phyloP scores from a whole-genome alignment of 2,329 filamentous ascomycete genomes.

The Pezicula radicicola region DNA sequence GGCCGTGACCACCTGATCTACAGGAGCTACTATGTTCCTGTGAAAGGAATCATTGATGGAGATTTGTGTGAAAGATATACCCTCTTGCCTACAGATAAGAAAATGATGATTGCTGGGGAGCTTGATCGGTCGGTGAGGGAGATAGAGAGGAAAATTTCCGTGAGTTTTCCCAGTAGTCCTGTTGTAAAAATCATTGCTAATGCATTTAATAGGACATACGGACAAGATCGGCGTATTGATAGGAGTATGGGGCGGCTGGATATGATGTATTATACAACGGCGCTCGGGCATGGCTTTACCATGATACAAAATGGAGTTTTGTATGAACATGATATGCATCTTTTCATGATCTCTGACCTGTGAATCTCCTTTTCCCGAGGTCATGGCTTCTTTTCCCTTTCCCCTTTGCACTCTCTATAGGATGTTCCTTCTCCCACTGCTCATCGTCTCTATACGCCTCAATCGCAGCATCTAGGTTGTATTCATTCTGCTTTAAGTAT shows the following conservation, averaged over 20 bases:
- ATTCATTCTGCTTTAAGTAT: conserved; percentile 69
- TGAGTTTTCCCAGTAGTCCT: conserved; percentile 30
- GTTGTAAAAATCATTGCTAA: conserved; percentile 14
- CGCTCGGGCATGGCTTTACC: conserved; percentile 3
- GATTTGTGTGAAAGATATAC: conserved; percentile 93
- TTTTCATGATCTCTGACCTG: conserved; percentile 20
- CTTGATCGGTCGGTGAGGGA: conserved; percentile 86
- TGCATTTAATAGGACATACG: conserved; percentile 45
- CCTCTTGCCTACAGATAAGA: conserved; percentile 80
- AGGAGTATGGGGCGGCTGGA: conserved; percentile 7
- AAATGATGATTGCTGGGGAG: conserved; percentile 92
- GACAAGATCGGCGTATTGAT: conserved; percentile 50
- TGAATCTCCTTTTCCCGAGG: conserved; percentile 25
- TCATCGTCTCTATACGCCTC: conserved; percentile 68
- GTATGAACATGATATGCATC: neutral
- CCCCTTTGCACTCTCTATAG: conserved; percentile 46
- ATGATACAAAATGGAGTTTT: neutral
- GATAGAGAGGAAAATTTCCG: conserved; percentile 93
- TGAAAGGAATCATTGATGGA: conserved; percentile 95
- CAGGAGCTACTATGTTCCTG: conserved; percentile 90
- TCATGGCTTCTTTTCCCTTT: conserved; percentile 34
- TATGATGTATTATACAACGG: conserved; percentile 18
- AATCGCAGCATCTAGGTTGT: conserved; percentile 63
- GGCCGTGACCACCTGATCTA: conserved; percentile 96
- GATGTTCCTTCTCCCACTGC: conserved; percentile 70